Evolutionary conservation across 495 filamentous ascomycete genomes (phyloP).

Genomic region (Aspergillus affinis): DNA sequence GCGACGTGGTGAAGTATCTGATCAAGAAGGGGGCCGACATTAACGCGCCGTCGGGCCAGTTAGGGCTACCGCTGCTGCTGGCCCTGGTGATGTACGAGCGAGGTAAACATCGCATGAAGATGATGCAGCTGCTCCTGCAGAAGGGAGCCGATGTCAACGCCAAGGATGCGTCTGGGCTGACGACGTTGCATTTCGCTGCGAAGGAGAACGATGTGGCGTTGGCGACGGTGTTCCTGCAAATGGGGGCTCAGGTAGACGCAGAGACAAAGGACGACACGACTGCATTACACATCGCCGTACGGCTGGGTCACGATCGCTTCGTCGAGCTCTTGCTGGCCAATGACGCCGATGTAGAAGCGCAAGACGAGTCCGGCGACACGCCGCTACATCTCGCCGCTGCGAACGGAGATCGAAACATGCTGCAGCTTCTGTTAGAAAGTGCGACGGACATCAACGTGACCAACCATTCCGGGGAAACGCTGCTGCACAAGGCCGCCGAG

Average conservation of each 20-base stretch:
- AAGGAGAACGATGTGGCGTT: conserved; percentile 23
- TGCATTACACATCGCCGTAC: conserved; percentile 35
- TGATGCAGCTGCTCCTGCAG: conserved; percentile 30
- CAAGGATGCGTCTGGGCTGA: conserved; percentile 30
- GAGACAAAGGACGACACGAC: conserved; percentile 21
- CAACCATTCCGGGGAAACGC: conserved; percentile 31
- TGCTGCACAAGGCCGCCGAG: conserved; percentile 41
- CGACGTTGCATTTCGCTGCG: conserved; percentile 37
- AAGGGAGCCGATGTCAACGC: conserved; percentile 41
- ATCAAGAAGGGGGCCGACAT: conserved; percentile 26
- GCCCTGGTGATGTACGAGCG: conserved; percentile 22
- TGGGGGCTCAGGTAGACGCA: conserved; percentile 23
- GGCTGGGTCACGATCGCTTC: conserved; percentile 32
- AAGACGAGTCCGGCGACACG: conserved; percentile 28
- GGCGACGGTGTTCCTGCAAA: conserved; percentile 26
- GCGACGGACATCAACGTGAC: conserved; percentile 42
- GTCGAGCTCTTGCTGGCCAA: conserved; percentile 29
- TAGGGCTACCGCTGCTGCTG: conserved; percentile 21
- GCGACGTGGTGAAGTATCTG: conserved; percentile 26
- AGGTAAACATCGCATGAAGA: conserved; percentile 17
- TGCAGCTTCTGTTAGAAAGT: conserved; percentile 39
- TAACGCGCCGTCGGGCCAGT: conserved; percentile 13
- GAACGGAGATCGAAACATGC: conserved; percentile 32
- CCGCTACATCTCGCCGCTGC: conserved; percentile 40
- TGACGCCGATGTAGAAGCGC: conserved; percentile 29